These are phyloP conservation scores for Diversispora eburnea DNA, from an alignment of 192 early-diverging fungal genomes.

Conservation along the genomic window DNA sequence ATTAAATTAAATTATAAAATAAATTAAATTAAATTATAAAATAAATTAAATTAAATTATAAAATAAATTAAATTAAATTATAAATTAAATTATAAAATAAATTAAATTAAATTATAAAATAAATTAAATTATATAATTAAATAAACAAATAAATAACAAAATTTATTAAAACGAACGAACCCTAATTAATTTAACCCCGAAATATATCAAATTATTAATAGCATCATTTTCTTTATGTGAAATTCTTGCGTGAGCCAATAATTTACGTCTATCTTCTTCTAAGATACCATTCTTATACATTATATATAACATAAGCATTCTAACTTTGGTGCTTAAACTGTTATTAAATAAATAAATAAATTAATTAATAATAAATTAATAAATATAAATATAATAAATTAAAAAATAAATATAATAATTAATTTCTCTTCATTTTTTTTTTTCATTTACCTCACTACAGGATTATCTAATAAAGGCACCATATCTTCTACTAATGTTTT, in stretches of 20 bases:
- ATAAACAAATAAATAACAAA: no score
- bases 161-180: conserved; percentile 14
- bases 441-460: conserved; percentile 41
- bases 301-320: conserved; percentile 78
- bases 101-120: not conserved
- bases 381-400: not conserved
- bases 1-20: not conserved
- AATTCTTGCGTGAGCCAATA: conserved; percentile 69
- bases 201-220: conserved; percentile 65
- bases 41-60: not conserved
- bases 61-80: not conserved
- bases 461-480: conserved; percentile 72
- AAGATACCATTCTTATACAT: conserved; percentile 74
- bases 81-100: not conserved
- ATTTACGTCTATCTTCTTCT: conserved; percentile 62
- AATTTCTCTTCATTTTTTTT: not conserved
- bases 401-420: not conserved
- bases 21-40: not conserved
- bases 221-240: conserved; percentile 72
- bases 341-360: not conserved
- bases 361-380: not conserved
- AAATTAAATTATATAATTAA: not conserved
- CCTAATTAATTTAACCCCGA: conserved; percentile 63
- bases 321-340: conserved; percentile 64
- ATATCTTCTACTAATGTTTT: conserved; percentile 72